These are phyloP conservation scores for Neckera pumila DNA, from an alignment of 225 moss, liverwort and hornwort species.

Conservation along the genomic window DNA sequence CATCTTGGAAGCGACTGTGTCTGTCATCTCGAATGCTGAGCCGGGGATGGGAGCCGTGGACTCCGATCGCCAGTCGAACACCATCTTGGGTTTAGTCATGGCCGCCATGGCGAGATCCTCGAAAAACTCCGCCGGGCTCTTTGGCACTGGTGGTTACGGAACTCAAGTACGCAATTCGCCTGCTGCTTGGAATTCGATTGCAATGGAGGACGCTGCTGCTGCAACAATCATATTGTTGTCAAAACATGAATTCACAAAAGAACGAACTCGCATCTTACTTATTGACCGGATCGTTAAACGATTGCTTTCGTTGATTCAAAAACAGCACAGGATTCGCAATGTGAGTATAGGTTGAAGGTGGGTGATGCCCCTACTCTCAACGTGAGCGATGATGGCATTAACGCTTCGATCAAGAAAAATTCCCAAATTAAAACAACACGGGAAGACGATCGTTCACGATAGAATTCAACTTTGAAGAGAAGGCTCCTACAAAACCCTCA, in stretches of 20 bases:
- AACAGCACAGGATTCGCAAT: not conserved
- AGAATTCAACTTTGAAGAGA: not conserved
- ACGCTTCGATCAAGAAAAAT: not conserved
- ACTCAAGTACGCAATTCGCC: not conserved
- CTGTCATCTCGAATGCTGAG: constrained; percentile 18
- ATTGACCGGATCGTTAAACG: not conserved
- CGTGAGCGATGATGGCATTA: not conserved
- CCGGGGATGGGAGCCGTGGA: not conserved
- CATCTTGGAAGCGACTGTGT: constrained; percentile 8
- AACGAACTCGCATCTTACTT: not conserved
- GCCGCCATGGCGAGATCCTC: not conserved
- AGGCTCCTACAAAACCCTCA: not conserved
- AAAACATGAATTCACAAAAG: not conserved
- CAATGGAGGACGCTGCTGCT: not conserved
- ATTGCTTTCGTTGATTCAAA: not conserved
- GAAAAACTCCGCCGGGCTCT: not conserved
- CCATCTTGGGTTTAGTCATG: constrained; percentile 19
- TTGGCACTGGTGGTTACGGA: not conserved
- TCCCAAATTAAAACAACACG: not conserved
- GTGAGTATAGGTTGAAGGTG: not conserved
- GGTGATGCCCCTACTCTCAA: not conserved
- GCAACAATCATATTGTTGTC: not conserved
- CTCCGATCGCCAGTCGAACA: constrained; percentile 37
- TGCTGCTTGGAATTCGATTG: not conserved
- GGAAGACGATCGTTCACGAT: not conserved